A percentile compares a stretch with the other conserved stretches of the same genome.
Evolutionary conservation across 2,329 filamentous ascomycete species (phyloP).

Genomic region (Alternaria longipes): DNA sequence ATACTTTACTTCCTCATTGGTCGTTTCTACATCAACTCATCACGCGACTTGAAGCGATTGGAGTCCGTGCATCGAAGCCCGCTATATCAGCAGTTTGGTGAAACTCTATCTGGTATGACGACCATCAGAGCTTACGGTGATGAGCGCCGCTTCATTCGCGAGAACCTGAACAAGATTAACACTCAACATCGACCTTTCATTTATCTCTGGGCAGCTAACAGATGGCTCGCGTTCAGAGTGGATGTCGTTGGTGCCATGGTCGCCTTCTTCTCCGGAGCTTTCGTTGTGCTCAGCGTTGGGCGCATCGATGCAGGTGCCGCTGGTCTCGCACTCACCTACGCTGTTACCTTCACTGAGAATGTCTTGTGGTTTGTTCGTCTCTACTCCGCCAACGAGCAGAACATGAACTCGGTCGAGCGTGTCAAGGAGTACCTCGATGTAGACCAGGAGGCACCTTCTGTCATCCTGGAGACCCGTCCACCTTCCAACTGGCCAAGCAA

Average conservation of each 20-base stretch:
- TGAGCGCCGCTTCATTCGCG: slow-evolving; percentile 89
- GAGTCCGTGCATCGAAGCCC: slow-evolving; percentile 95
- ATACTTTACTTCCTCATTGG: slow-evolving; percentile 83
- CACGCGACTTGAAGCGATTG: slow-evolving; percentile 92
- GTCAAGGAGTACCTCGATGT: slow-evolving; percentile 97
- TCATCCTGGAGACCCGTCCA: slow-evolving; percentile 82
- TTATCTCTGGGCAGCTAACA: slow-evolving; percentile 94
- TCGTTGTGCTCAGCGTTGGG: slow-evolving; percentile 85
- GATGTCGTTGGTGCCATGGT: slow-evolving; percentile 91
- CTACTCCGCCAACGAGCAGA: slow-evolving; percentile 95
- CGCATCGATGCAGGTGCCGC: slow-evolving; percentile 89
- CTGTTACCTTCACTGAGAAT: slow-evolving; percentile 96
- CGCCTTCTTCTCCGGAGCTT: slow-evolving; percentile 90
- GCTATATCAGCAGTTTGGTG: slow-evolving; percentile 96
- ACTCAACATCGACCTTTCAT: slow-evolving; percentile 92
- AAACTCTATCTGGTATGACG: slow-evolving; percentile 92
- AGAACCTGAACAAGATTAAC: slow-evolving; percentile 89
- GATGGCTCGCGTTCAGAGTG: slow-evolving; percentile 93
- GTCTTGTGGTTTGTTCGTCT: slow-evolving; percentile 95
- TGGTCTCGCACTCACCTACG: slow-evolving; percentile 93
- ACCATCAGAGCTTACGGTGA: slow-evolving; percentile 97
- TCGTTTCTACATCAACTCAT: slow-evolving; percentile 87
- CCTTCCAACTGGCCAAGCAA: slow-evolving; percentile 82
- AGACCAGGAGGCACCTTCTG: slow-evolving; percentile 84
- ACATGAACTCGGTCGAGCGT: slow-evolving; percentile 99